A percentile compares a stretch with the other conserved stretches of the same genome.
Conservation (phyloP, 2,329 filamentous ascomycete species). For the Cladosporium sp. region DNA sequence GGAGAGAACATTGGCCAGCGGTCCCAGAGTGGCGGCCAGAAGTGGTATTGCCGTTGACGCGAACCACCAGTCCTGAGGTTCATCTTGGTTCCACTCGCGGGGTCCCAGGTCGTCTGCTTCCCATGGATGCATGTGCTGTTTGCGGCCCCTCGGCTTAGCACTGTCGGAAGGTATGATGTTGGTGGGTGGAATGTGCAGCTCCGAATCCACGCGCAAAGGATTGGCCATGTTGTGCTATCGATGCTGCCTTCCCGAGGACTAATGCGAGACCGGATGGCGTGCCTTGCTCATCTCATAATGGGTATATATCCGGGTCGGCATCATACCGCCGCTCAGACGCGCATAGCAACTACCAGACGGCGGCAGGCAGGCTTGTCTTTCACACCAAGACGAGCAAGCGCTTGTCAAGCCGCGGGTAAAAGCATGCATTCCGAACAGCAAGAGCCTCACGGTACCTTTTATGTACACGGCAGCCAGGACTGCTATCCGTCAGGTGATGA, state of each 20-base stretch:
- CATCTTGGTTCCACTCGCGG: constrained; percentile 35
- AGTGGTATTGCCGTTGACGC: constrained; percentile 50
- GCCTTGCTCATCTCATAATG: background rate
- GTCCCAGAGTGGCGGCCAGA: constrained; percentile 79
- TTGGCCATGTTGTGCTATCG: background rate
- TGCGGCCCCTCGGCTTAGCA: background rate
- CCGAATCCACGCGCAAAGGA: background rate
- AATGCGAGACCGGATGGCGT: background rate
- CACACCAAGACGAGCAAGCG: background rate
- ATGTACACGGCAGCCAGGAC: background rate
- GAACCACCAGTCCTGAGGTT: constrained; percentile 40
- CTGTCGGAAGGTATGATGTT: constrained; percentile 6
- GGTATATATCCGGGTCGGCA: constrained; percentile 13
- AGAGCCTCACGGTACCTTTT: background rate
- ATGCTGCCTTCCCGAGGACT: background rate
- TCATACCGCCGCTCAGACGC: background rate
- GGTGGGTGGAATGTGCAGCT: background rate
- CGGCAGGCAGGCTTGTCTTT: background rate
- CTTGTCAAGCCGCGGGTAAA: background rate
- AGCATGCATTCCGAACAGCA: background rate
- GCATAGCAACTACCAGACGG: background rate
- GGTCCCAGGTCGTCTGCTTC: background rate
- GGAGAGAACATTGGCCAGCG: constrained; percentile 83
- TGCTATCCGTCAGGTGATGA: background rate
- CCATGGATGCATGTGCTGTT: constrained; percentile 21